Conservation (phyloP, 176 grass and related monocot species). For the Themeda triandra region DNA sequence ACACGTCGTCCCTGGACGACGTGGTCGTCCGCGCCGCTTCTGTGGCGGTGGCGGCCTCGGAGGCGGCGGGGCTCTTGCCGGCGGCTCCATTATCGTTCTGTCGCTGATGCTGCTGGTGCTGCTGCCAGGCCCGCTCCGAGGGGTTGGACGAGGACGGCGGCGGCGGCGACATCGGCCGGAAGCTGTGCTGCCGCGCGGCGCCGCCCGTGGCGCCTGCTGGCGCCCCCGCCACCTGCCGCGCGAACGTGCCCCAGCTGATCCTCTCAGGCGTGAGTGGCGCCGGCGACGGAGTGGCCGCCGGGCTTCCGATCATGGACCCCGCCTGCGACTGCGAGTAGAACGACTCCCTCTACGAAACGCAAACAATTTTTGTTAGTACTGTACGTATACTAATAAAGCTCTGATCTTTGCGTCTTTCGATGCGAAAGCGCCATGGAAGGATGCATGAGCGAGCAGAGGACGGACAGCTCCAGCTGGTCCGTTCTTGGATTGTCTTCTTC, state of each 20-base stretch:
- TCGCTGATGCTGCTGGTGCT: constrained; percentile 34
- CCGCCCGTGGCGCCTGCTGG: background rate
- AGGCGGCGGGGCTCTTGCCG: constrained; percentile 32
- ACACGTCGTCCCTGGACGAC: constrained; percentile 51
- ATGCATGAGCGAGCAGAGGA: background rate
- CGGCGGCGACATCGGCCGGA: constrained; percentile 43
- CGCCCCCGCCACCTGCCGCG: background rate
- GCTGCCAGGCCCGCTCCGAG: constrained; percentile 56
- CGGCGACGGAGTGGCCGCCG: constrained; percentile 41
- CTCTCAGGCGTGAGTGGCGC: constrained; percentile 33
- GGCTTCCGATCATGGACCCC: constrained; percentile 35
- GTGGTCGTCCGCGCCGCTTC: constrained; percentile 56
- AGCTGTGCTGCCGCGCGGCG: constrained; percentile 35
- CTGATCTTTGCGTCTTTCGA: background rate
- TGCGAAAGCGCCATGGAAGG: too few relatives aligned
- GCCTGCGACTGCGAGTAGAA: constrained; percentile 48
- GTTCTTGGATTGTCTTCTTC: background rate
- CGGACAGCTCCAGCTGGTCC: background rate
- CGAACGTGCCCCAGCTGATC: constrained; percentile 33
- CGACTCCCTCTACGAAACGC: constrained; percentile 37
- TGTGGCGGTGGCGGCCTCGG: background rate
- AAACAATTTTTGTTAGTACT: background rate
- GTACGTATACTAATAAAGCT: background rate
- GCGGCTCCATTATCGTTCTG: background rate
- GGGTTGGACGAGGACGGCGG: constrained; percentile 53